Percentiles rank a stretch among this genome's conserved stretches.
Evolutionary conservation across 2,329 filamentous ascomycete genomes (phyloP).

Genomic region (Sporothrix mexicana): DNA sequence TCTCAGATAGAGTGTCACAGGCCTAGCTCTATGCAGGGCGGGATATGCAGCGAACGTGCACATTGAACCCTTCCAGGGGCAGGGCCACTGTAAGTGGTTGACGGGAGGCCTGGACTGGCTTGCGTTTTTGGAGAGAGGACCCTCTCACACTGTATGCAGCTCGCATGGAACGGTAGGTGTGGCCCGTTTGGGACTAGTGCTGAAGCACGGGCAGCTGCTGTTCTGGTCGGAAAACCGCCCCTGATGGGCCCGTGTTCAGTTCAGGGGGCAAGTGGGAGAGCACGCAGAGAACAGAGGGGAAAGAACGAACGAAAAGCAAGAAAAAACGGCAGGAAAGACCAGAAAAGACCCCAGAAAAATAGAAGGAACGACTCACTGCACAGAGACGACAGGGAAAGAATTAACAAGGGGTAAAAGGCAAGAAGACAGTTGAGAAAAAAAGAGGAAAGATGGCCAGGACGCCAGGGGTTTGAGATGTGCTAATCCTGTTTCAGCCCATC

Average conservation of each 20-base stretch:
- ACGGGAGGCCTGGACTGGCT: no score
- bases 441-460: slow-evolving; percentile 15
- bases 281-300: not conserved
- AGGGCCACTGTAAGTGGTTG: not conserved
- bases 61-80: not conserved
- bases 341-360: not conserved
- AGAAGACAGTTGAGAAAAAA: not conserved
- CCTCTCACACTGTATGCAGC: slow-evolving; percentile 28
- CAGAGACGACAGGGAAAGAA: not conserved
- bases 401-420: not conserved
- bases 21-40: slow-evolving; percentile 21
- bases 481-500: slow-evolving; percentile 39
- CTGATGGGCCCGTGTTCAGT: slow-evolving; percentile 26
- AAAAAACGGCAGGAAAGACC: not conserved
- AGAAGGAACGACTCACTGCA: not conserved
- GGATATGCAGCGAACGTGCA: slow-evolving; percentile 25
- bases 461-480: slow-evolving; percentile 36
- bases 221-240: slow-evolving; percentile 20
- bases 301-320: not conserved
- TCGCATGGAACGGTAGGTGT: slow-evolving; percentile 21
- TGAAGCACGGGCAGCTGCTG: slow-evolving; percentile 21
- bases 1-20: slow-evolving; percentile 26
- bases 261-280: not conserved
- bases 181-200: slow-evolving; percentile 28
- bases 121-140: no score